Base-by-base conservation (phyloP, 805 yeast genomes). In the Maudiozyma barnettii region DNA sequence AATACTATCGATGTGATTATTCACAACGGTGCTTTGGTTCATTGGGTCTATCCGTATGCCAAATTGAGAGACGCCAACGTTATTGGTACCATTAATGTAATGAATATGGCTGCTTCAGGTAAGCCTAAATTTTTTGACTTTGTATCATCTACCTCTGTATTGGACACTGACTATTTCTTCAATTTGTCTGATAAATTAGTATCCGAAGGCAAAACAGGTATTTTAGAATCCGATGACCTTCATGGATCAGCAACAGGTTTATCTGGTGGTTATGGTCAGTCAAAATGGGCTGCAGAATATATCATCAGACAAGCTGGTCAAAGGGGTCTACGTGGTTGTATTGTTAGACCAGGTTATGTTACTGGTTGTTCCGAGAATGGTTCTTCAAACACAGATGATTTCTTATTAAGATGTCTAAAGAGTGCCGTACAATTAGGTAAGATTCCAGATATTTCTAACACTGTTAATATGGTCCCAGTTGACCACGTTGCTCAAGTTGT, bases 1-100 rank as follows among this genome's bases (percentile, higher is more conserved):
- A 65, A 76, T 14, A 67, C 71, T 1, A 72, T 91, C 49, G 99
- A 95, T 65, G 82, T 82, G 3, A 81, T 93, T 45, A 78, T 93
- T 51, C 99, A 93, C 66, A 93, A 93, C 57, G 99, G 98, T 71
- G 99, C 99, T 16, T 73, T 90, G 51, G 99, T 93, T 36, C 99
- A 93, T 66, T 93, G 99, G 99, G 96, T 90, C 2, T 93, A 85
- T 65, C 98, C 99, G 23, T 93, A 93, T 68, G 70, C 83, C 43
- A 86, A 85, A 54, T 72, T 93, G 59, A 79, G 98, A 57, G 96
- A 87, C 54, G 93, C 98, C 31, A 93, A 93, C 61, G 99, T 95
- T 30, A 69, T 90, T 49, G 81, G 95, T 40, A 84, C 98, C 0
- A 68, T 91, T 49, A 85, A 90, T 58, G 87, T 89, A 9, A 71